phyloP scores from a whole-genome alignment of 805 yeast genomes.

The Suhomyces pyralidae region DNA sequence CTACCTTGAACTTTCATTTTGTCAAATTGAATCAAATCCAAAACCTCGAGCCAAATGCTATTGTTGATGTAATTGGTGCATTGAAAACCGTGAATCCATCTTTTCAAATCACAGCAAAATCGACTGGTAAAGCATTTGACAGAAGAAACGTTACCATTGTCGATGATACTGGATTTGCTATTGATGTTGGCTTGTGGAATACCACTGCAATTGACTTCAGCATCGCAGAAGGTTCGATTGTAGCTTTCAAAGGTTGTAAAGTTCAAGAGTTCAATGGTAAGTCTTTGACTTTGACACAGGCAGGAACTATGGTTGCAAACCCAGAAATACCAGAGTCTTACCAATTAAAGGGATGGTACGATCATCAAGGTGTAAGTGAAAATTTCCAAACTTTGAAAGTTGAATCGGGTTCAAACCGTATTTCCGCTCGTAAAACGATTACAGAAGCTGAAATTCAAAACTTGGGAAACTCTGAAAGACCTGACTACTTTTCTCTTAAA shows the following conservation, averaged over 20 bases:
- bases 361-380: conserved; percentile 65
- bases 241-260: conserved; percentile 88
- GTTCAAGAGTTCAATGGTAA: conserved; percentile 88
- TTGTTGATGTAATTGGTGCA: conserved; percentile 86
- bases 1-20: conserved; percentile 75
- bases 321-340: conserved; percentile 91
- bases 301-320: conserved; percentile 70
- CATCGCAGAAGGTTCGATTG: conserved; percentile 72
- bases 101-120: conserved; percentile 76
- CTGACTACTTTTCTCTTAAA: conserved; percentile 74
- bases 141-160: conserved; percentile 87
- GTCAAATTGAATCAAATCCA: conserved; percentile 65
- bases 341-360: conserved; percentile 92
- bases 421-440: conserved; percentile 63
- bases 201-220: conserved; percentile 76
- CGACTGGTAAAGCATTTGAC: conserved; percentile 87
- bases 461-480: conserved; percentile 70
- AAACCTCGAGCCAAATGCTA: conserved; percentile 63
- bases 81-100: conserved; percentile 72
- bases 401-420: conserved; percentile 41
- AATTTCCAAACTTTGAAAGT: conserved; percentile 59
- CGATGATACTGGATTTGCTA: conserved; percentile 75
- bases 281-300: conserved; percentile 72
- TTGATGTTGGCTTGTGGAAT: conserved; percentile 88
- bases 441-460: conserved; percentile 62